Evolutionary conservation across 345 rosid species (phyloP).

Genomic region (Linum trigynum): DNA sequence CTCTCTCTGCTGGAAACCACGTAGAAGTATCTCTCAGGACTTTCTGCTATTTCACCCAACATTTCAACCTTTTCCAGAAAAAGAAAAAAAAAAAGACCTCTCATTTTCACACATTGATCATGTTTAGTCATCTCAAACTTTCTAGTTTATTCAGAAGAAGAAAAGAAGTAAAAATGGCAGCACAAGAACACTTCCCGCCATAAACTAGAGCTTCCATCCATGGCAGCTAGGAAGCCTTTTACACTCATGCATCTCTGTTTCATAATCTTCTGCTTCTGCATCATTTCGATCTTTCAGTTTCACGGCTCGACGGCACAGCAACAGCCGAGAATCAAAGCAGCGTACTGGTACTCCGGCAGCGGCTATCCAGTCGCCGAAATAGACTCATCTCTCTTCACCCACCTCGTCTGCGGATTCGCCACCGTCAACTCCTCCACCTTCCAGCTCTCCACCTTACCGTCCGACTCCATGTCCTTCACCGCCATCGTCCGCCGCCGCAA

Average conservation of each 20-base stretch:
- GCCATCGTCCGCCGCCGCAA: slow-evolving; percentile 20
- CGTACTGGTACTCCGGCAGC: slow-evolving; percentile 1
- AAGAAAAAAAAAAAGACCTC: too few species aligned
- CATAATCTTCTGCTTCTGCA: neutral
- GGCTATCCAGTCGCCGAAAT: neutral
- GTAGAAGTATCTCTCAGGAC: too few species aligned
- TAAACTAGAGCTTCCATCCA: neutral
- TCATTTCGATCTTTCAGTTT: neutral
- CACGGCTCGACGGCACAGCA: neutral
- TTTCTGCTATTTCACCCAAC: too few species aligned
- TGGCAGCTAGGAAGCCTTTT: neutral
- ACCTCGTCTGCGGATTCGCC: slow-evolving; percentile 14
- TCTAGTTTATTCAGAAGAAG: too few species aligned
- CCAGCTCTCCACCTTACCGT: neutral
- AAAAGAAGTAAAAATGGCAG: too few species aligned
- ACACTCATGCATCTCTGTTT: too few species aligned
- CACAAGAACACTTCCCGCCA: too few species aligned
- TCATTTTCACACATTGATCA: too few species aligned
- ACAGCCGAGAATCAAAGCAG: slow-evolving; percentile 9
- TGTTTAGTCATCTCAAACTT: too few species aligned
- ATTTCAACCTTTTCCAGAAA: too few species aligned
- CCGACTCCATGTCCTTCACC: slow-evolving; percentile 15
- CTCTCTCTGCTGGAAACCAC: too few species aligned
- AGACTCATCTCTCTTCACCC: slow-evolving; percentile 13
- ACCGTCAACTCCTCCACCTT: slow-evolving; percentile 13